A percentile compares a stretch with the other conserved stretches of the same genome.
phyloP scores from a whole-genome alignment of 192 early-diverging fungal genomes.

The Backusella tuberculispora region DNA sequence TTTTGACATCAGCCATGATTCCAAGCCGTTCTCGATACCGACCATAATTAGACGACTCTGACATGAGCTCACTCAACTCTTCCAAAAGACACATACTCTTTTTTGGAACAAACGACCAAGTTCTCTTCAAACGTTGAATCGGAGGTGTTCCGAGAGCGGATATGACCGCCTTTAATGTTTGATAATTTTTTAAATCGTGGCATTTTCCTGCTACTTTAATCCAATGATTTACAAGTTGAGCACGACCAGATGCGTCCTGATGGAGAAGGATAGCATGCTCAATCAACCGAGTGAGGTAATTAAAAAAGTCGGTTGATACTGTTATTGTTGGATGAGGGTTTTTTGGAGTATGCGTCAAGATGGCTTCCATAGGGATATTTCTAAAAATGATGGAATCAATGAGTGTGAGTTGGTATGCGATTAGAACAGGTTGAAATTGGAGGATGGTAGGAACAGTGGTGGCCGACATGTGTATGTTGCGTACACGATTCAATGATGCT shows the following conservation, averaged over 20 bases:
- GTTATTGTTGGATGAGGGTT: conserved; percentile 59
- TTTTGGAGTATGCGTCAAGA: conserved; percentile 63
- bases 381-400: conserved; percentile 75
- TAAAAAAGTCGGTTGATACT: conserved; percentile 73
- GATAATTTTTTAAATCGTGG: conserved; percentile 63
- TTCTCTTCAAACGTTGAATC: conserved; percentile 65
- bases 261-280: conserved; percentile 68
- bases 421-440: conserved; percentile 60
- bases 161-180: conserved; percentile 67
- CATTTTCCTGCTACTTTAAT: conserved; percentile 64
- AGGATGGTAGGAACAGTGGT: conserved; percentile 54
- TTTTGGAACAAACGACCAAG: conserved; percentile 68
- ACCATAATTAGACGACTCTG: conserved; percentile 70
- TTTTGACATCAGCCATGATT: neutral
- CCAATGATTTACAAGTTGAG: conserved; percentile 64
- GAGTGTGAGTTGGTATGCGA: conserved; percentile 67
- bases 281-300: conserved; percentile 70
- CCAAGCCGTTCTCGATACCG: conserved; percentile 57
- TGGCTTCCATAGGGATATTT: conserved; percentile 57
- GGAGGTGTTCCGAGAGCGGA: conserved; percentile 69
- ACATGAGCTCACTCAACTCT: conserved; percentile 58
- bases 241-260: conserved; percentile 55
- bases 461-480: conserved; percentile 48
- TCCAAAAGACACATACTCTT: conserved; percentile 58
- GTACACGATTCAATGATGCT: conserved; percentile 43